Evolutionary conservation across 139 green algal genomes (phyloP), one percentile per base, ranked within the genome.

Genomic region (Dunaliella primolecta): DNA sequence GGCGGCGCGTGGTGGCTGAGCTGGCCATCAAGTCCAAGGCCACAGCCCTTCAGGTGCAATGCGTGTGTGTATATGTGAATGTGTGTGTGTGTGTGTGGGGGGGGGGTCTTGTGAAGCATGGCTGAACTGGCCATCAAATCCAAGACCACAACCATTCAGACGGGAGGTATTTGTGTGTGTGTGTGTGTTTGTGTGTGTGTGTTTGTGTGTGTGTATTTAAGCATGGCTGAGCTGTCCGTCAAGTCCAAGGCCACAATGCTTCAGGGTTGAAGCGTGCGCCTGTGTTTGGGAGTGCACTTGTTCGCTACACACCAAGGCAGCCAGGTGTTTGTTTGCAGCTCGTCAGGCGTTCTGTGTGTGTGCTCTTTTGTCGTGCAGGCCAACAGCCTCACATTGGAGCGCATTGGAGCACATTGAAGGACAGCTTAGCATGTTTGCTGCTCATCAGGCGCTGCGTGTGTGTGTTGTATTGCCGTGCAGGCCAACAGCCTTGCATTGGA

Each of bases 181-280:
- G n/a, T n/a, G n/a, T n/a, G n/a, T n/a, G n/a, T n/a, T n/a, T n/a
- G n/a, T n/a, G n/a, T n/a, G n/a, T n/a, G n/a, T n/a, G n/a, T n/a
- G n/a, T n/a, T n/a, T n/a, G n/a, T n/a, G n/a, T n/a, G n/a, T n/a
- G n/a, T n/a, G n/a, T n/a, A n/a, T n/a, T n/a, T n/a, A n/a, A n/a
- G n/a, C n/a, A n/a, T 94, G 21, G 83, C 86, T 30, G 89, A 95
- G 85, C 87, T 95, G 77, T 88, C 93, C 78, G 33, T 89, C 76
- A 85, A 89, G 46, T 91, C 75, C 81, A 87, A 90, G 70, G 87
- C 89, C 0, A 71, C 88, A 25, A 79, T 87, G 21, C 30, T 89
- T 35, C 88, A 91, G 88, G 88, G 84, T 23, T 75, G 71, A 36
- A 2, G n/a, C n/a, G n/a, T n/a, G n/a, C n/a, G n/a, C n/a, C n/a